phyloP scores from a whole-genome alignment of 2,329 filamentous ascomycete genomes.

The Talaromyces sp. region DNA sequence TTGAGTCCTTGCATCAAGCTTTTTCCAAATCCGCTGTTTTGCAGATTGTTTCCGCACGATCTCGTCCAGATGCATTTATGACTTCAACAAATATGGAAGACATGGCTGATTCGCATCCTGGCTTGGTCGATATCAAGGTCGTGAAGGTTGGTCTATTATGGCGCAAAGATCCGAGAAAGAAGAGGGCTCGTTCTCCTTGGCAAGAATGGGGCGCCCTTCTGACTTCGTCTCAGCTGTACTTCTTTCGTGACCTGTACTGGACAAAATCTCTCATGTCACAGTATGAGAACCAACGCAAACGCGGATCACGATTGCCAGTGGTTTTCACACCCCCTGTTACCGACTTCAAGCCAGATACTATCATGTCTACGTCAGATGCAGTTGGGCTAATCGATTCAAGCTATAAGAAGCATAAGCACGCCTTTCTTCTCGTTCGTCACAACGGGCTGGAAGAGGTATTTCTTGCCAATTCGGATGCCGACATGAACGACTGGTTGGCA shows the following conservation, averaged over 20 bases:
- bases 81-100: slow-evolving; percentile 80
- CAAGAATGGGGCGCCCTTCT: slow-evolving; percentile 98
- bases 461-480: slow-evolving; percentile 81
- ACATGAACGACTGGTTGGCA: slow-evolving; percentile 95
- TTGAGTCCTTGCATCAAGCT: slow-evolving; percentile 77
- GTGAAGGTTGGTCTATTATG: slow-evolving; percentile 93
- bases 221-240: slow-evolving; percentile 94
- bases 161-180: slow-evolving; percentile 92
- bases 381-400: slow-evolving; percentile 81
- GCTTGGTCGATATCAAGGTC: slow-evolving; percentile 94
- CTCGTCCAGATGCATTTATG: slow-evolving; percentile 93
- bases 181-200: slow-evolving; percentile 93
- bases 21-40: slow-evolving; percentile 90
- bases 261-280: slow-evolving; percentile 88
- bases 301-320: slow-evolving; percentile 72
- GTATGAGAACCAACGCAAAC: slow-evolving; percentile 76
- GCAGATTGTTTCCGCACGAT: slow-evolving; percentile 92
- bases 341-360: slow-evolving; percentile 88
- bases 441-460: slow-evolving; percentile 87
- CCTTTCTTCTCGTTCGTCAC: slow-evolving; percentile 85
- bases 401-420: slow-evolving; percentile 92
- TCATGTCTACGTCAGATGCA: slow-evolving; percentile 90
- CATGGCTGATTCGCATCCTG: slow-evolving; percentile 80
- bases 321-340: slow-evolving; percentile 87
- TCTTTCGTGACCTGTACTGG: slow-evolving; percentile 92